A percentile compares a stretch with the other conserved stretches of the same genome.
Conservation (phyloP, 768 basidiomycete species). For the Hygrophorus russula region DNA sequence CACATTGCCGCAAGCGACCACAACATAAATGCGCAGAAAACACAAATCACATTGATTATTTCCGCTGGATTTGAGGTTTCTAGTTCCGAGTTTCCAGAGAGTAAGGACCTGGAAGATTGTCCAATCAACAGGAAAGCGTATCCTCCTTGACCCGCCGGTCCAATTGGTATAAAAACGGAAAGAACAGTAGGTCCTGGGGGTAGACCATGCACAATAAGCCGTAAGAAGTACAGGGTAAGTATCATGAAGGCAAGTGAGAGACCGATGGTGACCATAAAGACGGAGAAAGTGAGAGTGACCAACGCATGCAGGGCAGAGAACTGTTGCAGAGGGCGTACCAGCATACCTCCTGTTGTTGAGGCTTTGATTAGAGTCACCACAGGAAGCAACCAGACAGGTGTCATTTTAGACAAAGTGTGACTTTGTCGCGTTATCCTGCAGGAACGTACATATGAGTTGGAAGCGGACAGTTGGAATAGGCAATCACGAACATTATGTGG, state of each 20-base stretch:
- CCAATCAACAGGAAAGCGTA: too few relatives aligned
- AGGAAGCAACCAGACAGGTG: constrained; percentile 48
- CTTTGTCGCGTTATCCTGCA: constrained; percentile 41
- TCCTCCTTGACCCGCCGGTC: constrained; percentile 52
- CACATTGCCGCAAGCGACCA: constrained; percentile 47
- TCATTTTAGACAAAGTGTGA: constrained; percentile 34
- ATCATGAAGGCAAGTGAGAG: constrained; percentile 43
- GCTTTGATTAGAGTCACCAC: too few relatives aligned
- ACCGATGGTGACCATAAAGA: constrained; percentile 22
- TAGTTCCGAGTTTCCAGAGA: constrained; percentile 11
- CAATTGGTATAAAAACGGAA: constrained; percentile 44
- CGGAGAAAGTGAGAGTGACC: constrained; percentile 39
- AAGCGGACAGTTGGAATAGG: too few relatives aligned
- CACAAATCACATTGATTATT: constrained; percentile 30
- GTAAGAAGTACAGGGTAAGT: constrained; percentile 39
- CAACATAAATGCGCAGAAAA: constrained; percentile 34
- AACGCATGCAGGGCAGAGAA: too few relatives aligned
- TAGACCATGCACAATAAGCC: constrained; percentile 36
- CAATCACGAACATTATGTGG: too few relatives aligned
- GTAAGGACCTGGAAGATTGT: constrained; percentile 21
- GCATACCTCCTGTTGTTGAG: constrained; percentile 46
- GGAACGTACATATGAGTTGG: not conserved
- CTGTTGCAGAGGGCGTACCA: constrained; percentile 25
- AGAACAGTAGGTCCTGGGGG: constrained; percentile 27
- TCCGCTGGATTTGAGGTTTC: constrained; percentile 25